Evolutionary conservation across 2,329 filamentous ascomycete species (phyloP).

Genomic region (Arthrobotrys megalospora): DNA sequence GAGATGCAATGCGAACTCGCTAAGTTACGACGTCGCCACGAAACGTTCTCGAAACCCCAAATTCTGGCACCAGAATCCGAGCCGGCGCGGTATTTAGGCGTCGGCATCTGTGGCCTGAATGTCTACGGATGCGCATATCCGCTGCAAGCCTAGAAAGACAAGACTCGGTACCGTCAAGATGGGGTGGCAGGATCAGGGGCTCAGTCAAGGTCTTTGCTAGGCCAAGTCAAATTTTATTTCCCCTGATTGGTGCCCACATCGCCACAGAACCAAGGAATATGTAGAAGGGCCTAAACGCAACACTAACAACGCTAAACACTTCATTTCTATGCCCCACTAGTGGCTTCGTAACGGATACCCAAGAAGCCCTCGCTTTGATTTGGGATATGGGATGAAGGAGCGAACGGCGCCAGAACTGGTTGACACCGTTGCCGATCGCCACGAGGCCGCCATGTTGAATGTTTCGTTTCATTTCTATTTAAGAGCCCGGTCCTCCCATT

Average conservation of each 20-base stretch:
- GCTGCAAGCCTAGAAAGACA: conserved; percentile 26
- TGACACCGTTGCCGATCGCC: conserved; percentile 45
- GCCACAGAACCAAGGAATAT: conserved; percentile 36
- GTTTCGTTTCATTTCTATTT: conserved; percentile 54
- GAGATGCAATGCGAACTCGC: neutral
- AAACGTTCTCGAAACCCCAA: conserved; percentile 14
- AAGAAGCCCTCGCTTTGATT: conserved; percentile 29
- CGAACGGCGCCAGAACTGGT: conserved; percentile 20
- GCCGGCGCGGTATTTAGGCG: conserved; percentile 28
- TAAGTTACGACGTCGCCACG: neutral
- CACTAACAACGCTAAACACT: conserved; percentile 51
- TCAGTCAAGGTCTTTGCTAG: conserved; percentile 8
- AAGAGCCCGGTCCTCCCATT: conserved; percentile 35
- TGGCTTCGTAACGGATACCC: conserved; percentile 27
- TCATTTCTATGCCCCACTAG: conserved; percentile 38
- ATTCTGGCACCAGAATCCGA: conserved; percentile 2
- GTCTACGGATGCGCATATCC: conserved; percentile 26
- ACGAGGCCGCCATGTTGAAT: conserved; percentile 37
- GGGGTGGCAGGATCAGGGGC: conserved; percentile 47
- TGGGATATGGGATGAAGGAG: conserved; percentile 27
- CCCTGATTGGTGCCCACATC: conserved; percentile 56
- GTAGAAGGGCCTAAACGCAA: conserved; percentile 47
- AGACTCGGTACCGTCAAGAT: conserved; percentile 39
- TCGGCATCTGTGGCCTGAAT: conserved; percentile 24
- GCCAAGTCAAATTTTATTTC: conserved; percentile 26